These are phyloP conservation scores for Penicillium lividum DNA, from an alignment of 495 filamentous ascomycete genomes.

Conservation along the genomic window DNA sequence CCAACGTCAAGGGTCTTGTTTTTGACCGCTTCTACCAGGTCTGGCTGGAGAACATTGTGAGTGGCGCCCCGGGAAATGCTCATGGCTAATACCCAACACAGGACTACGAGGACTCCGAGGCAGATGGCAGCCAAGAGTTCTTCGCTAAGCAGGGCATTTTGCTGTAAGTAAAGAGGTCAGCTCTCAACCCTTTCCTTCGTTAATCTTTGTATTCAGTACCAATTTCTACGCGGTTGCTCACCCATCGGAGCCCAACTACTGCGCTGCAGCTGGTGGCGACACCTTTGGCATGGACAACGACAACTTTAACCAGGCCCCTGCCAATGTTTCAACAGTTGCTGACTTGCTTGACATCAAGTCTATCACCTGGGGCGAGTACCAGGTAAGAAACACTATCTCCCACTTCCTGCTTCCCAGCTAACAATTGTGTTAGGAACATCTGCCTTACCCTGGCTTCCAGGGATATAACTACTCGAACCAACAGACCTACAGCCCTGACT, in stretches of 20 bases:
- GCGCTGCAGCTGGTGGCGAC: constrained; percentile 61
- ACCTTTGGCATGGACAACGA: constrained; percentile 71
- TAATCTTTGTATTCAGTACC: constrained; percentile 25
- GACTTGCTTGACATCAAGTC: constrained; percentile 67
- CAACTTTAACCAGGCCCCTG: constrained; percentile 53
- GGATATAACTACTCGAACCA: constrained; percentile 58
- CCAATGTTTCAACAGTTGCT: constrained; percentile 65
- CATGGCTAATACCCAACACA: constrained; percentile 21
- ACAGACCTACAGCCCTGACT: constrained; percentile 53
- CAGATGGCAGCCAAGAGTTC: constrained; percentile 54
- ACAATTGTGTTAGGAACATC: constrained; percentile 45
- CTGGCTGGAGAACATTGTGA: constrained; percentile 73
- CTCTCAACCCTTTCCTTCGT: neutral
- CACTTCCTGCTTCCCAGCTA: neutral
- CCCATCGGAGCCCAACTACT: constrained; percentile 73
- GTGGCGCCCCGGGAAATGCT: constrained; percentile 13
- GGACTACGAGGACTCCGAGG: constrained; percentile 54
- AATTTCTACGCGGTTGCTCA: constrained; percentile 66
- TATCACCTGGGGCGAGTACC: constrained; percentile 70
- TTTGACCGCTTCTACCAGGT: constrained; percentile 69
- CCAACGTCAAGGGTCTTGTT: constrained; percentile 59
- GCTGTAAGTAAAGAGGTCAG: constrained; percentile 30
- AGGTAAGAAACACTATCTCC: constrained; percentile 20
- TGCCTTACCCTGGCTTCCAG: constrained; percentile 67
- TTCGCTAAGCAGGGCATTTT: constrained; percentile 62